Percentiles rank a stretch among this genome's conserved stretches.
Evolutionary conservation across 2,329 filamentous ascomycete species (phyloP).

Genomic region (Fusarium marasasianum): DNA sequence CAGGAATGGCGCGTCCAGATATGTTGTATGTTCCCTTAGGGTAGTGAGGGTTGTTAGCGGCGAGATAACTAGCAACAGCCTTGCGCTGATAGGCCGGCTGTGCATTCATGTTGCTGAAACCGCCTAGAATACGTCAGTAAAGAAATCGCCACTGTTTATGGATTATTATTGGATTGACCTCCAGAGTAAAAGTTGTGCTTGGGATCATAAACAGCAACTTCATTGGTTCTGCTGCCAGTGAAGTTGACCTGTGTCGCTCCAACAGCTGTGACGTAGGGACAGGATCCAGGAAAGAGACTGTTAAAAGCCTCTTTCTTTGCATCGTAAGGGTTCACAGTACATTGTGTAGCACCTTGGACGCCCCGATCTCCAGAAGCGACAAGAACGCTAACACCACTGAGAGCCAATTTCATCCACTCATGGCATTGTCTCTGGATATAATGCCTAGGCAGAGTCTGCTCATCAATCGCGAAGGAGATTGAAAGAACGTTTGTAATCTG

Average conservation of each 20-base stretch:
- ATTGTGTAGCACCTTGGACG: neutral
- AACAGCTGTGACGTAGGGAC: neutral
- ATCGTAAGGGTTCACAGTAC: neutral
- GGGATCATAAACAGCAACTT: neutral
- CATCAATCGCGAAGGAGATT: neutral
- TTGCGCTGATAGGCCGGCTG: neutral
- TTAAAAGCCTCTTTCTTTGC: neutral
- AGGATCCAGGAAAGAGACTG: neutral
- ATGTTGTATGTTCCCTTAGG: constrained; percentile 3
- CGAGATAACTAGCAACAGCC: neutral
- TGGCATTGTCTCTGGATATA: neutral
- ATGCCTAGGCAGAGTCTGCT: neutral
- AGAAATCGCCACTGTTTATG: too few species aligned
- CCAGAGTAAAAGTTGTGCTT: constrained; percentile 9
- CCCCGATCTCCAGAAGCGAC: neutral
- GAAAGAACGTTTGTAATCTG: neutral
- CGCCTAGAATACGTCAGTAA: too few species aligned
- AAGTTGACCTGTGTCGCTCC: constrained; percentile 4
- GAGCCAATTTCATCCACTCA: constrained; percentile 9
- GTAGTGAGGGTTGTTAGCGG: neutral
- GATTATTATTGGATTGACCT: too few species aligned
- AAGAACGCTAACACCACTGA: neutral
- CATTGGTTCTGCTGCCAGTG: neutral
- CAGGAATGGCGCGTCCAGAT: neutral
- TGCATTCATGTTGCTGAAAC: neutral